A percentile compares a stretch with the other conserved stretches of the same genome.
Evolutionary conservation across 805 yeast species (phyloP).

Genomic region (Metschnikowia santaceciliae): DNA sequence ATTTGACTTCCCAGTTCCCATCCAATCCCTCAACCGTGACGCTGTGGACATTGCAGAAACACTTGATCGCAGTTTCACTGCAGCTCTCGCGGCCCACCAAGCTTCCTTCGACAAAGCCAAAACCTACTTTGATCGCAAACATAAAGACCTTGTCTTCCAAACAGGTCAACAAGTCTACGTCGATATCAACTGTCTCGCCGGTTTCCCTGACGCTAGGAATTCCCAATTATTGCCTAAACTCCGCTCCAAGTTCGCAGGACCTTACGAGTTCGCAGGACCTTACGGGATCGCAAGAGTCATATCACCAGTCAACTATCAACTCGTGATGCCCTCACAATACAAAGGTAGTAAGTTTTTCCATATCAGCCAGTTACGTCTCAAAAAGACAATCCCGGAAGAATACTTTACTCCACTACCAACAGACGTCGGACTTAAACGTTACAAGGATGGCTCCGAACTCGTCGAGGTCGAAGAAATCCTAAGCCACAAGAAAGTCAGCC

Average conservation of each 20-base stretch:
- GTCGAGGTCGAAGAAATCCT: too few species aligned
- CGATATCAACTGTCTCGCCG: neutral
- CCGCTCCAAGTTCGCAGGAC: neutral
- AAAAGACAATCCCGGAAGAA: too few species aligned
- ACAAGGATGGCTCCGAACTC: too few species aligned
- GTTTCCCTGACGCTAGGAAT: too few species aligned
- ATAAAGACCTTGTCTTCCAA: neutral
- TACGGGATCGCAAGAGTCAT: neutral
- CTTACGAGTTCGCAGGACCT: neutral
- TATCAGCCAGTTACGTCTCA: too few species aligned
- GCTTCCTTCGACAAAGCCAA: neutral
- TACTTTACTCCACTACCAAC: too few species aligned
- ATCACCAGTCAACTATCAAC: neutral
- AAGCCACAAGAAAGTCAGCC: too few species aligned
- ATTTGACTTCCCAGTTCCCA: too few species aligned
- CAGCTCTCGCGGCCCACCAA: neutral
- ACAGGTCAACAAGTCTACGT: neutral
- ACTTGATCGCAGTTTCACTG: neutral
- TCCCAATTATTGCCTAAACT: too few species aligned
- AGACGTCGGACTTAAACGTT: too few species aligned
- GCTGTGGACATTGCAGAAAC: neutral
- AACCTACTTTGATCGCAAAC: neutral
- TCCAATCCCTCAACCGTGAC: neutral
- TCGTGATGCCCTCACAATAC: neutral
- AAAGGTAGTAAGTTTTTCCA: neutral